Evolutionary conservation across 805 yeast genomes (phyloP), one percentile per base, ranked within the genome.

Genomic region (Kregervanrija fluxuum): DNA sequence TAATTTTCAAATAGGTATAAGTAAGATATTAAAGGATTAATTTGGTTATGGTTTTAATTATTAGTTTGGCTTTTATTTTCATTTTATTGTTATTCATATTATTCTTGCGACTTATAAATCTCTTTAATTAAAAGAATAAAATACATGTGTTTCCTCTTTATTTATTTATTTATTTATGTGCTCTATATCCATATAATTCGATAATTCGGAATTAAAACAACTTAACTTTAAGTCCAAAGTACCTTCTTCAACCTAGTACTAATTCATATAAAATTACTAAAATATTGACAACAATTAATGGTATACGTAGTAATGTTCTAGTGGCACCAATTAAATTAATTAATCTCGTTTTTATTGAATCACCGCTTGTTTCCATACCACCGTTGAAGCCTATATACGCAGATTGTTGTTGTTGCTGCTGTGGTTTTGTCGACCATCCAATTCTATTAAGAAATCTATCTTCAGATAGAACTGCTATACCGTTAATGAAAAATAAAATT

Each of bases 391-490:
- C 51, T 11, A 40, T 46, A 38, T 40, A 42, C 5, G 48, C 51
- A 31, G 44, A 49, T 11, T 42, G 47, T 65, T 65, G 48, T 44
- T 42, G 31, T 50, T 43, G 40, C 36, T 33, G 51, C 49, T 66
- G 67, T 65, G 67, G 22, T 67, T 71, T 33, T 59, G 57, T 44
- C 40, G 66, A 54, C 65, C 68, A 66, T 63, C 63, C 84, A 56
- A 63, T 76, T 13, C 67, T 47, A 33, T 61, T 75, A 47, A 78
- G 66, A 52, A 78, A 78, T 42, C 84, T 56, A 55, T 78, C 84
- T 52, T 78, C 84, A 46, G 80, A 74, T 37, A 78, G 65, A 16
- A 78, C 75, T 0, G 83, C 83, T 13, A 78, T 67, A 0, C 80
- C 79, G 53, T 78, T 78, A 34, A 77, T 70, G 39, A 72, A 51